These are phyloP conservation scores for Rutstroemia sp. DNA, from an alignment of 2,329 filamentous ascomycete genomes.

Conservation along the genomic window DNA sequence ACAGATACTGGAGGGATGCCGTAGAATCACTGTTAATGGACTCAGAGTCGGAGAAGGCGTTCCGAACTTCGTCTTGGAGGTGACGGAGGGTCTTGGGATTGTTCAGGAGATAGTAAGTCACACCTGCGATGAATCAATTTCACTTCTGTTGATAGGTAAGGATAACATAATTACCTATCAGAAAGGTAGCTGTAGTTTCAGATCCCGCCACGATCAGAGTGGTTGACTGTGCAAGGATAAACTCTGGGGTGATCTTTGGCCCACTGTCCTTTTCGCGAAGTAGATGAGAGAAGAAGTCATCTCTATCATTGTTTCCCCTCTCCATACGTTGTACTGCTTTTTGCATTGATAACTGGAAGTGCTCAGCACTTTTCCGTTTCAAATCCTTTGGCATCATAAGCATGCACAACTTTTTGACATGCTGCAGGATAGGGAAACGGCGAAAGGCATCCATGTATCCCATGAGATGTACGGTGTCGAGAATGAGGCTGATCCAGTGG, in stretches of 20 bases:
- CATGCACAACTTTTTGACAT: not conserved
- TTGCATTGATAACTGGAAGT: slow-evolving; percentile 1
- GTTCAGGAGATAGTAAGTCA: slow-evolving; percentile 1
- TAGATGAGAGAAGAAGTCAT: slow-evolving; percentile 9
- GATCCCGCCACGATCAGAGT: slow-evolving; percentile 5
- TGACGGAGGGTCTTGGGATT: not conserved
- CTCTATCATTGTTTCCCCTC: not conserved
- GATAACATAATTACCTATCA: not conserved
- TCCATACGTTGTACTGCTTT: slow-evolving; percentile 4
- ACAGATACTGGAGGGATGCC: not conserved
- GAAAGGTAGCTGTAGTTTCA: slow-evolving; percentile 3
- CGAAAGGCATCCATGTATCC: not conserved
- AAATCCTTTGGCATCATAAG: not conserved
- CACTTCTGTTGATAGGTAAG: not conserved
- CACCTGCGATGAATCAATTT: not conserved
- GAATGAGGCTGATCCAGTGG: slow-evolving; percentile 5
- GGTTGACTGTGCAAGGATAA: not conserved
- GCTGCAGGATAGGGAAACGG: not conserved
- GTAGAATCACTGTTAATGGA: slow-evolving; percentile 3
- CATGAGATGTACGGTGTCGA: not conserved
- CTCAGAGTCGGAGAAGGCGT: not conserved
- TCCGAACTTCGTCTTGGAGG: not conserved
- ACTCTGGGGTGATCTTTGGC: slow-evolving; percentile 3
- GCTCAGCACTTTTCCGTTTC: not conserved
- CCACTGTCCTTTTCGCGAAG: slow-evolving; percentile 1